These are phyloP conservation scores for Scorias spongiosa DNA, from an alignment of 2,329 filamentous ascomycete species.

Conservation along the genomic window DNA sequence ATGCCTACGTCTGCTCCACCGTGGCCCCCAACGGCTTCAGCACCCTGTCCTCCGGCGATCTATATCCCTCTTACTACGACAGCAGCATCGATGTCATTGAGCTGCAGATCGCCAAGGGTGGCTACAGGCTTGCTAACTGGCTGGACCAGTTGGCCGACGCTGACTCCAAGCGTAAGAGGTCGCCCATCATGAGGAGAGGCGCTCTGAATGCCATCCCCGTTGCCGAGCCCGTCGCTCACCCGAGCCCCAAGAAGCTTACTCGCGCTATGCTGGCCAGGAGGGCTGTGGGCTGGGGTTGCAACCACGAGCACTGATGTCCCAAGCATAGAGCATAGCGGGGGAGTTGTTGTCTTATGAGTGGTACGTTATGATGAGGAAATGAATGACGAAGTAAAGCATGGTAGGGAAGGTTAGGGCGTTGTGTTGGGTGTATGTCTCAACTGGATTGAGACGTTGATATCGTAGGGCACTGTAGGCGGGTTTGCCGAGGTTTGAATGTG, in stretches of 20 bases:
- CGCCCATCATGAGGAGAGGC: not conserved
- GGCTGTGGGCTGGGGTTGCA: conserved; percentile 11
- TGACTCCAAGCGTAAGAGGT: conserved; percentile 5
- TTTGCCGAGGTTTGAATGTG: too few species aligned
- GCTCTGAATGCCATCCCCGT: conserved; percentile 2
- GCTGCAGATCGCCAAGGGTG: conserved; percentile 29
- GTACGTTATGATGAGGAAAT: too few species aligned
- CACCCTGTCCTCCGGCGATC: conserved; percentile 22
- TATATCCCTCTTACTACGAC: conserved; percentile 20
- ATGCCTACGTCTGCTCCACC: conserved; percentile 26
- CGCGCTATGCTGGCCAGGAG: conserved; percentile 10
- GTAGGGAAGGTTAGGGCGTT: too few species aligned
- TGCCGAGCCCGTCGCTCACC: conserved; percentile 6
- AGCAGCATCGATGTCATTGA: conserved; percentile 24
- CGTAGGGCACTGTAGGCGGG: too few species aligned
- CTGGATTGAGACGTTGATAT: too few species aligned
- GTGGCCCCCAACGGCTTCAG: conserved; percentile 25
- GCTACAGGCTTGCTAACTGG: conserved; percentile 22
- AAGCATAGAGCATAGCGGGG: not conserved
- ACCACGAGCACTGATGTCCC: conserved; percentile 5
- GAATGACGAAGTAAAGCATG: too few species aligned
- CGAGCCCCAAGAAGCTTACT: conserved; percentile 6
- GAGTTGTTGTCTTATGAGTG: too few species aligned
- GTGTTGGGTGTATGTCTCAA: too few species aligned
- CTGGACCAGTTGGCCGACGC: conserved; percentile 20